Conservation (phyloP, 163 green algal genomes). For the Coccomyxa subellipsoidea region DNA sequence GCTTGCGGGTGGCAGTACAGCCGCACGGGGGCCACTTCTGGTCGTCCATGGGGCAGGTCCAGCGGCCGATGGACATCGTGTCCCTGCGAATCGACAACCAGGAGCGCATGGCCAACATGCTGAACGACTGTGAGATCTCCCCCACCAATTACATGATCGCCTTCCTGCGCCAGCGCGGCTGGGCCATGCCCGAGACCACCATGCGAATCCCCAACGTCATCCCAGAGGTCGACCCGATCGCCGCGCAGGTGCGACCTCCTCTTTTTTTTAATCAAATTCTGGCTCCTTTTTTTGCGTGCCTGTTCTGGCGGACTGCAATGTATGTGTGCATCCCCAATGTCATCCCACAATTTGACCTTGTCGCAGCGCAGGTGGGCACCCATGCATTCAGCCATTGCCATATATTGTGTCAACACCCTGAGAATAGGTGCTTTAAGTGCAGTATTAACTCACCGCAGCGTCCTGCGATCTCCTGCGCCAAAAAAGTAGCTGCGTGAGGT, state of each 20-base stretch:
- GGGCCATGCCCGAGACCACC: constrained; percentile 11
- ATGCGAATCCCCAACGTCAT: constrained; percentile 21
- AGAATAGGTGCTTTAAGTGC: too few relatives aligned
- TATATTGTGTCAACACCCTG: too few relatives aligned
- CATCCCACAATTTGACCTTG: constrained; percentile 14
- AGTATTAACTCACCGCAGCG: too few relatives aligned
- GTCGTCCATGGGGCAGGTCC: constrained; percentile 13
- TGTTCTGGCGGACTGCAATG: too few relatives aligned
- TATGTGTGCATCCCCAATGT: constrained; percentile 17
- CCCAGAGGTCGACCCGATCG: constrained; percentile 13
- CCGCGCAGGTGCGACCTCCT: neutral
- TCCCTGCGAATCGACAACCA: constrained; percentile 25
- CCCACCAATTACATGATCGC: constrained; percentile 26
- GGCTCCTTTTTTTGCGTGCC: too few relatives aligned
- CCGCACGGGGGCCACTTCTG: constrained; percentile 30
- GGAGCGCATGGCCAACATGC: constrained; percentile 19
- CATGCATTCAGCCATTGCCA: too few relatives aligned
- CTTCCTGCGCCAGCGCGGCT: constrained; percentile 25
- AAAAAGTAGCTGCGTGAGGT: too few relatives aligned
- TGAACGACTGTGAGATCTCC: constrained; percentile 17
- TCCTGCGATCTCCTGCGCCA: too few relatives aligned
- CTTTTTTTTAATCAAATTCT: too few relatives aligned
- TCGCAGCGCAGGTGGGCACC: neutral
- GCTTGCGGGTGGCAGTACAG: constrained; percentile 21
- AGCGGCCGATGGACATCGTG: constrained; percentile 23